Percentiles rank a stretch among this genome's conserved stretches.
Evolutionary conservation across 129 eudicot genomes (phyloP).

Genomic region (Heracleum sosnowskyi): DNA sequence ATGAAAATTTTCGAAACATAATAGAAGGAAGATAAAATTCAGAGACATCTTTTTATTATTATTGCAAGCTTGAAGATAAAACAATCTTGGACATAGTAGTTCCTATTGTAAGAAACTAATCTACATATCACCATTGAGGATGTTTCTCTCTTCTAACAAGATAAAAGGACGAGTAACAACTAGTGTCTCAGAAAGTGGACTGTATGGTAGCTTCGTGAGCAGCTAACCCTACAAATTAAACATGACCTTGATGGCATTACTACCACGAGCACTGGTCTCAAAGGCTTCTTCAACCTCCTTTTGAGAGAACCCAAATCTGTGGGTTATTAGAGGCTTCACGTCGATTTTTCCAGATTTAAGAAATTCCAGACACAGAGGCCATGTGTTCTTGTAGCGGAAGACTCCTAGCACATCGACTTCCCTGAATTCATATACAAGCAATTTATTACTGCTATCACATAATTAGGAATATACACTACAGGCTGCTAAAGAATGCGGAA

Average conservation of each 20-base stretch:
- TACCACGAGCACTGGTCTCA: conserved; percentile 65
- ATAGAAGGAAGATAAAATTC: neutral
- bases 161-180: neutral
- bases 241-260: conserved; percentile 68
- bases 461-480: no score
- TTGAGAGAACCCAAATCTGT: conserved; percentile 58
- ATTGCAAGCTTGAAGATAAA: neutral
- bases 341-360: conserved; percentile 57
- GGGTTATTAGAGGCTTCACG: conserved; percentile 75
- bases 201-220: neutral
- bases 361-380: conserved; percentile 68
- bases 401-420: conserved; percentile 73
- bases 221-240: conserved; percentile 26
- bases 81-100: no score
- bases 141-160: no score
- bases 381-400: conserved; percentile 68
- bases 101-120: no score
- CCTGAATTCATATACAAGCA: conserved; percentile 22
- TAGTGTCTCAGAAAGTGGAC: neutral
- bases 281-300: conserved; percentile 64
- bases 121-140: no score
- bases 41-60: no score
- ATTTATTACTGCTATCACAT: neutral
- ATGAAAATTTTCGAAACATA: neutral
- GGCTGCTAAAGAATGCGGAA: neutral